phyloP scores from a whole-genome alignment of 805 yeast species.

The Yarrowia sp. region DNA sequence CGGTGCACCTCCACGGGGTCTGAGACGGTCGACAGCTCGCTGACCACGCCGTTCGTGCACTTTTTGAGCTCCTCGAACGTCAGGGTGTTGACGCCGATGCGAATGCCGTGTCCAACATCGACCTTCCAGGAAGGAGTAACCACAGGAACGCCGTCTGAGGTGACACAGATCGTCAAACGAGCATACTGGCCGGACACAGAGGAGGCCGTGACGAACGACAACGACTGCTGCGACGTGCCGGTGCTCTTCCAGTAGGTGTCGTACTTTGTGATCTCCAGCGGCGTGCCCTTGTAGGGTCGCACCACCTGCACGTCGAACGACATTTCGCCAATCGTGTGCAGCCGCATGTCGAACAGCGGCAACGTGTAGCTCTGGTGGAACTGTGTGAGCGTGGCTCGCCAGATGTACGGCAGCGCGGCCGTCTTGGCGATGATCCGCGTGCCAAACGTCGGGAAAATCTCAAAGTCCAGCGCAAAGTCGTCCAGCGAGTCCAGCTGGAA shows the following conservation, averaged over 20 bases:
- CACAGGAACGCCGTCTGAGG: slow-evolving; percentile 85
- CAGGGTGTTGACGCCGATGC: slow-evolving; percentile 55
- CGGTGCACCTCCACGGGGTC: slow-evolving; percentile 53
- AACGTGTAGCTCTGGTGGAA: slow-evolving; percentile 53
- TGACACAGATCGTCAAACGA: slow-evolving; percentile 69
- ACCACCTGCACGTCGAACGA: slow-evolving; percentile 80
- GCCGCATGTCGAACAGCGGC: slow-evolving; percentile 82
- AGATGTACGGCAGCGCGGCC: slow-evolving; percentile 69
- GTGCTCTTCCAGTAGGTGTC: slow-evolving; percentile 98
- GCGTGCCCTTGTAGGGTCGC: slow-evolving; percentile 83
- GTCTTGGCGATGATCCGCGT: slow-evolving; percentile 90
- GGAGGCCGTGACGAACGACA: slow-evolving; percentile 88
- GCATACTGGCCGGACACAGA: slow-evolving; percentile 84
- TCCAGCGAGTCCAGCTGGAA: slow-evolving; percentile 85
- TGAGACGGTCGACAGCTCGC: slow-evolving; percentile 40
- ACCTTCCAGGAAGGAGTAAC: slow-evolving; percentile 51
- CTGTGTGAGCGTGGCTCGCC: slow-evolving; percentile 46
- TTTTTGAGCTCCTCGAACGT: slow-evolving; percentile 16
- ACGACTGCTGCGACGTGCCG: slow-evolving; percentile 52
- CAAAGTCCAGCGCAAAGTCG: slow-evolving; percentile 80
- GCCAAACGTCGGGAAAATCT: slow-evolving; percentile 93
- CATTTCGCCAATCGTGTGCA: slow-evolving; percentile 82
- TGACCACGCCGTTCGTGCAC: slow-evolving; percentile 2
- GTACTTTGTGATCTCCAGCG: slow-evolving; percentile 87
- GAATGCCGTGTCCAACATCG: slow-evolving; percentile 52